Evolutionary conservation across 2,329 filamentous ascomycete genomes (phyloP), one percentile per base, ranked within the genome.

Genomic region (Cladophialophora carrionii): DNA sequence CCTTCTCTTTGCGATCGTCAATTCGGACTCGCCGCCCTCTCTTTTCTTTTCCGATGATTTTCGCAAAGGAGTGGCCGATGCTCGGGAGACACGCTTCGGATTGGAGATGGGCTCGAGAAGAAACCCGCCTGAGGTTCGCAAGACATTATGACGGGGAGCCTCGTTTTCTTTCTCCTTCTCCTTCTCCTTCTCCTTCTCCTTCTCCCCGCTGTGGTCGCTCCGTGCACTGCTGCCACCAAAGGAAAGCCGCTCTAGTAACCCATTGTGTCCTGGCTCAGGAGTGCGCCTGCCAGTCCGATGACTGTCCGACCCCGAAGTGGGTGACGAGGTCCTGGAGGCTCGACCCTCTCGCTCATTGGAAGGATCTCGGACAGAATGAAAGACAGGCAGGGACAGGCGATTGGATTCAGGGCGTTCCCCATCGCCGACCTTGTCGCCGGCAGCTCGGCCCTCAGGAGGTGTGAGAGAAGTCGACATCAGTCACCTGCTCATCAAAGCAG

Each of bases 31-130:
- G 51, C 76, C 74, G 34, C 72, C 75, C 67, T 74, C 78, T 64
- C 76, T 77, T 71, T 80, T 82, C 64, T 76, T 76, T 60, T 75
- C 78, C 20, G 70, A 68, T 29, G 78, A 75, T 8, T 72, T 70
- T 34, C 72, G 69, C 32, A 74, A 72, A 57, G 69, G 70, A 54
- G 72, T 59, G 10, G 63, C 70, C 65, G 65, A 74, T 63, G 58
- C 69, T 72, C 57, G 68, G 72, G 60, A 74, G 65, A 65, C 73
- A 68, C 70, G 74, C 66, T 49, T 75, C 32, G 66, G 74, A 67
- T 73, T 66, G 66, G 78, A 73, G 70, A 77, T 70, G 22, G 76
- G 72, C 41, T 83, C 81, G 43, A 85, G 73, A 49, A 85, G 71
- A 64, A 81, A 81, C 3, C 78, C 78, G 59, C 79, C 74, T 7